A percentile compares a stretch with the other conserved stretches of the same genome.
Conservation (phyloP, 768 basidiomycete genomes). For the Rhodotorula babjevae region DNA sequence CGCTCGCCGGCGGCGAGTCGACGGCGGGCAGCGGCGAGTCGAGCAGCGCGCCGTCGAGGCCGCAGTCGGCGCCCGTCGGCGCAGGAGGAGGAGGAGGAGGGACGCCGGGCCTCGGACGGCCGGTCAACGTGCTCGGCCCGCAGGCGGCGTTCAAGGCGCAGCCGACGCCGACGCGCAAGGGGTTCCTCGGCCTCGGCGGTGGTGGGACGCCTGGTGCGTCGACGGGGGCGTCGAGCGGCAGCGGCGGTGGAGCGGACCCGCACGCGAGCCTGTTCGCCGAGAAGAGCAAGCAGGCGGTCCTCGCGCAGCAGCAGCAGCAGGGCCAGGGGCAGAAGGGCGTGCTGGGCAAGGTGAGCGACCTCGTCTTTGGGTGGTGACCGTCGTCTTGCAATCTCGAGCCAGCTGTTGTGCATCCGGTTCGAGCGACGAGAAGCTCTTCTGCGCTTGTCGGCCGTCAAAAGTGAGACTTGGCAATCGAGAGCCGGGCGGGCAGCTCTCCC, state of each 20-base stretch:
- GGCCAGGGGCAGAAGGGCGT: slow-evolving; percentile 33
- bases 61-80: slow-evolving; percentile 2
- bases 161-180: slow-evolving; percentile 32
- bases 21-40: background rate
- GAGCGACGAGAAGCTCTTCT: too few relatives aligned
- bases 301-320: slow-evolving; percentile 28
- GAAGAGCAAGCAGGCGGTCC: slow-evolving; percentile 35
- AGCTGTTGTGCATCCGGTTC: too few relatives aligned
- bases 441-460: too few relatives aligned
- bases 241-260: slow-evolving; percentile 2
- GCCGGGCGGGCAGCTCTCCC: too few relatives aligned
- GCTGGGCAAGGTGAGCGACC: slow-evolving; percentile 36
- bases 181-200: slow-evolving; percentile 22
- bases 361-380: slow-evolving; percentile 39
- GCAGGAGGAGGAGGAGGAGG: background rate
- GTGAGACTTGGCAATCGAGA: too few relatives aligned
- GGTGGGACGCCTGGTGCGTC: background rate
- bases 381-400: too few relatives aligned
- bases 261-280: slow-evolving; percentile 39
- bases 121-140: slow-evolving; percentile 30
- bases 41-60: background rate
- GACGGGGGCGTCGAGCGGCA: background rate
- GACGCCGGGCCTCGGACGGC: slow-evolving; percentile 17
- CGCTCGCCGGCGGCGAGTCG: slow-evolving; percentile 13
- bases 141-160: slow-evolving; percentile 32